A percentile compares a stretch with the other conserved stretches of the same genome.
phyloP scores from a whole-genome alignment of 495 filamentous ascomycete genomes.

The Rhizodiscina lignyota region DNA sequence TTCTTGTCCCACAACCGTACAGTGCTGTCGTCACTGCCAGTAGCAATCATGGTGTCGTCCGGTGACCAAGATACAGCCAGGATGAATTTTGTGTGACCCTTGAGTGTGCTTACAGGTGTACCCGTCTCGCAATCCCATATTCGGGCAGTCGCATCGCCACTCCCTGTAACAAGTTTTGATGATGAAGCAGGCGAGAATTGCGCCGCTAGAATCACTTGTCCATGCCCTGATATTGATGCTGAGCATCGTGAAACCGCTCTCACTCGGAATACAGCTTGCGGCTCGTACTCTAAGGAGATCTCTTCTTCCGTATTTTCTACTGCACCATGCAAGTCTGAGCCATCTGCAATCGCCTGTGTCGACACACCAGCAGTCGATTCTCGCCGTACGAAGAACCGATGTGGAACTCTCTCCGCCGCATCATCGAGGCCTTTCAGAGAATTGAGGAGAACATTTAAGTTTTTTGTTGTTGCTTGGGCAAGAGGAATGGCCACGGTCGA shows the following conservation, averaged over 20 bases:
- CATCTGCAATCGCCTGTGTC: constrained; percentile 12
- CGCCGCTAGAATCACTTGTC: constrained; percentile 74
- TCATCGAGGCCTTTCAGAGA: constrained; percentile 57
- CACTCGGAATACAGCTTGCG: constrained; percentile 88
- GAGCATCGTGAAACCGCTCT: constrained; percentile 82
- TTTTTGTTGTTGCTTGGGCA: constrained; percentile 72
- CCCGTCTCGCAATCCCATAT: constrained; percentile 95
- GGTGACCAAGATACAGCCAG: constrained; percentile 75
- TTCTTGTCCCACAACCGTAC: constrained; percentile 79
- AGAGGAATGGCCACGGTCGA: constrained; percentile 67
- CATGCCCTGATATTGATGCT: constrained; percentile 78
- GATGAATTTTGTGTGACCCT: constrained; percentile 90
- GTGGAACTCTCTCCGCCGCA: constrained; percentile 65
- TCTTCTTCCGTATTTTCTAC: constrained; percentile 55
- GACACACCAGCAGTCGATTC: background rate
- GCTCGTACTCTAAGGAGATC: constrained; percentile 65
- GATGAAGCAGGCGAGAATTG: constrained; percentile 76
- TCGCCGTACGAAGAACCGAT: constrained; percentile 47
- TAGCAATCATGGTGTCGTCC: constrained; percentile 66
- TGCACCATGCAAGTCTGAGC: constrained; percentile 56
- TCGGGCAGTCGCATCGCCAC: constrained; percentile 79
- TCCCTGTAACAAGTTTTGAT: constrained; percentile 70
- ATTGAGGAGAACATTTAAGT: constrained; percentile 83
- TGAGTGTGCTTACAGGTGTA: constrained; percentile 74
- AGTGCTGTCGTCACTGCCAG: constrained; percentile 85